These are phyloP conservation scores for Calocybe gangraenosa DNA, from an alignment of 768 basidiomycete species.

Conservation along the genomic window DNA sequence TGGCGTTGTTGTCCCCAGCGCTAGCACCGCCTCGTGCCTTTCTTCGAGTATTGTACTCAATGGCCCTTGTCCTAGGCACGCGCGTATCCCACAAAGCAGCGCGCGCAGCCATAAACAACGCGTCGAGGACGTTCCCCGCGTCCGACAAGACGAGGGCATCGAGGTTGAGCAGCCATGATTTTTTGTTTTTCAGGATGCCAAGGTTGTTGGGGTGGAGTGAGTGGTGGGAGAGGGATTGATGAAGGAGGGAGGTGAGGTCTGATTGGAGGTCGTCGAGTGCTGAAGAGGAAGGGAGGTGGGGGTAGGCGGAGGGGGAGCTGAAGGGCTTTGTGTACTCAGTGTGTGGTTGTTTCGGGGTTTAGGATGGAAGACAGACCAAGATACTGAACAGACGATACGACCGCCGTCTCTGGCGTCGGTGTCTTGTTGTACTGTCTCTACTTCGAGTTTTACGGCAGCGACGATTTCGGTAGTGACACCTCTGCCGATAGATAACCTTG, in stretches of 20 bases:
- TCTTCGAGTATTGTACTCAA: slow-evolving; percentile 63
- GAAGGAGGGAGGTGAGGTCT: slow-evolving; percentile 62
- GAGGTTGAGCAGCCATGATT: slow-evolving; percentile 72
- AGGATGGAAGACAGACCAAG: slow-evolving; percentile 55
- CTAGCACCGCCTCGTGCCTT: slow-evolving; percentile 15
- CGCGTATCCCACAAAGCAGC: slow-evolving; percentile 80
- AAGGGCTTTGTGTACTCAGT: slow-evolving; percentile 26
- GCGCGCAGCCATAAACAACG: slow-evolving; percentile 72
- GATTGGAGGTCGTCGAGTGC: slow-evolving; percentile 75
- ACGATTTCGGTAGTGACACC: slow-evolving; percentile 74
- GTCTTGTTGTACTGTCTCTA: slow-evolving; percentile 49
- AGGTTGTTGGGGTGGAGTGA: slow-evolving; percentile 68
- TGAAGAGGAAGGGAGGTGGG: slow-evolving; percentile 48
- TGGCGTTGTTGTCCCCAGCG: slow-evolving; percentile 19
- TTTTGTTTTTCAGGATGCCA: slow-evolving; percentile 51
- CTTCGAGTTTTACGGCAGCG: slow-evolving; percentile 77
- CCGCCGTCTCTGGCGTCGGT: slow-evolving; percentile 51
- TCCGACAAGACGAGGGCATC: slow-evolving; percentile 63
- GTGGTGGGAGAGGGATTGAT: slow-evolving; percentile 61
- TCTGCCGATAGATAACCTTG: slow-evolving; percentile 66
- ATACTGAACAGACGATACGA: slow-evolving; percentile 61
- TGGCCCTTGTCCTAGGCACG: slow-evolving; percentile 66
- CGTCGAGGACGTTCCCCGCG: slow-evolving; percentile 72
- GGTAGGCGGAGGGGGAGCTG: slow-evolving; percentile 82
- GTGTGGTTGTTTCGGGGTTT: not conserved